Evolutionary conservation across 192 early-diverging fungal genomes (phyloP).

Genomic region (Linderina pennispora): DNA sequence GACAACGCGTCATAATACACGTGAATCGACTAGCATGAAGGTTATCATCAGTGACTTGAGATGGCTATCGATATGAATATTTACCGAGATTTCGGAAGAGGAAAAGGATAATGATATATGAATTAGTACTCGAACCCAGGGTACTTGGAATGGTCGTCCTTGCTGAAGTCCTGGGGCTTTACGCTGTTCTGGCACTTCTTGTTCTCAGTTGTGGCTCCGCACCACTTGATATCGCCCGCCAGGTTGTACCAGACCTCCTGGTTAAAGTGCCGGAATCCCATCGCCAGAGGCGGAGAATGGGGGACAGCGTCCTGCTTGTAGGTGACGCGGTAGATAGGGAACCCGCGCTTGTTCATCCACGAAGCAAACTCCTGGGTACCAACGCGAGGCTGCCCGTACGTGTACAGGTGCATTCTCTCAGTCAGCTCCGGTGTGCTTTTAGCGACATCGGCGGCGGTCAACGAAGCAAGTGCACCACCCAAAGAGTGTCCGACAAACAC

Average conservation of each 20-base stretch:
- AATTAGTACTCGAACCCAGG: no score
- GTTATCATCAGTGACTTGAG: no score
- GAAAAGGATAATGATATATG: no score
- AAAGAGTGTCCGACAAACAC: constrained; percentile 6
- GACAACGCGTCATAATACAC: no score
- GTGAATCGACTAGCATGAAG: no score
- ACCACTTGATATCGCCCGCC: not conserved
- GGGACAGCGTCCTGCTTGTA: constrained; percentile 6
- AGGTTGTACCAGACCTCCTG: not conserved
- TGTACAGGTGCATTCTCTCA: not conserved
- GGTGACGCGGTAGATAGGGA: not conserved
- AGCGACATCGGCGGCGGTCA: constrained; percentile 4
- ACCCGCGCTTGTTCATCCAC: not conserved
- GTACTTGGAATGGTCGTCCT: not conserved
- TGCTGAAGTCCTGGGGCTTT: not conserved
- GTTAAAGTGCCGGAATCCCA: not conserved
- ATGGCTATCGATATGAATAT: no score
- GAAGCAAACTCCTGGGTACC: constrained; percentile 3
- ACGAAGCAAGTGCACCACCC: constrained; percentile 3
- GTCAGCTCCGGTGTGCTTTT: not conserved
- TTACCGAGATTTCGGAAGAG: no score
- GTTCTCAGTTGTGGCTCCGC: not conserved
- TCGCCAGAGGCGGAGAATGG: not conserved
- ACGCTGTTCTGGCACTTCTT: not conserved
- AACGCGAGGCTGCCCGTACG: constrained; percentile 7